Base-by-base conservation (phyloP, 352 stramenopile species). In the Elongisporangium prolatum region DNA sequence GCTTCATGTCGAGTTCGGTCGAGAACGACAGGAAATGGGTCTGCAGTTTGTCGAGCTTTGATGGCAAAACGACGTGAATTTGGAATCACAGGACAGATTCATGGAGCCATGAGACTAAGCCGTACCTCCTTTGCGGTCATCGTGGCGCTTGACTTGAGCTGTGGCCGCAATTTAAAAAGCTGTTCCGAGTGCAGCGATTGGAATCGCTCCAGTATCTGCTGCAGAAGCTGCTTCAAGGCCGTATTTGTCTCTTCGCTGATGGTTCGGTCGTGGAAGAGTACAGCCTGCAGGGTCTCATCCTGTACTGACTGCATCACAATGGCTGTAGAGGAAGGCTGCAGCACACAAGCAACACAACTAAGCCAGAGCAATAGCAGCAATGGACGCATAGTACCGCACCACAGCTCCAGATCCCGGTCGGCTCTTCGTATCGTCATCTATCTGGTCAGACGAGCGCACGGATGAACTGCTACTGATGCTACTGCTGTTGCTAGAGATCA, bases 251-350 rank as follows among this genome's bases (percentile, higher is more conserved):
- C 68, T 25, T 89, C 74, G 1, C 70, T 75, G 54, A 75, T 44
- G 18, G 74, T 84, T 20, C 80, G 77, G 50, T 92, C 82, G 57
- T 94, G 82, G 56, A 94, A 94, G 28, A 94, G 69, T 50, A 91
- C 83, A 17, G 68, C 80, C 38, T 92, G 82, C 48, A 89, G 61
- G 18, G 52, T 65, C 38, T 79, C 75, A 51, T 74, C 81, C 54
- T 90, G 69, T 40, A 83, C 70, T 4, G 80, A 82, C n/a, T 87
- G 72, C 82, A 94, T 91, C 28, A 38, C 7, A 11, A 38, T 38
- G 28, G 28, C 28, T 38, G 28, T 38, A 10, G 28, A 38, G 7
- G 28, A 38, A 2, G 28, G 28, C 28, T 38, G 28, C 28, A 38
- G 25, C 25, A 34, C 28, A 38, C 1, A 38, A 10, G 28, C 51